Evolutionary conservation across 345 rosid genomes (phyloP), one percentile per base, ranked within the genome.

Genomic region (Salix caprea): DNA sequence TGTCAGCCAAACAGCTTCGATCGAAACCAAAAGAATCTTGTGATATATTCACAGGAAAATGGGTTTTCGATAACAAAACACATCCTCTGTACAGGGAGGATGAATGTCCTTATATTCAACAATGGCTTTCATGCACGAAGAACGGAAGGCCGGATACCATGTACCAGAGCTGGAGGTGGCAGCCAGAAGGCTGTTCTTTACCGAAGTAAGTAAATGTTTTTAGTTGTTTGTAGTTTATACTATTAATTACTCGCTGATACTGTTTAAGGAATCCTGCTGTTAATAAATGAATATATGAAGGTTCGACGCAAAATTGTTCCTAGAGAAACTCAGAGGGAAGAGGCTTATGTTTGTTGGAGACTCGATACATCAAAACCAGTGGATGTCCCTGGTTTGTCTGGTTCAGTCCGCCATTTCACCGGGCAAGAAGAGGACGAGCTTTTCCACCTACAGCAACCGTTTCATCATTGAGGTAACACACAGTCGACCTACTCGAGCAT

Each of bases 271-370:
- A 46, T 14, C 5, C 18, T 46, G 52, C 1, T 46, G 46, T 42
- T 42, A 42, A 42, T 42, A 28, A 28, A 65, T 12, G 14, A 65
- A 65, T 0, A 26, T 65, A 14, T 32, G 26, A 61, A 91, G 92
- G 86, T 90, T 91, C 13, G 78, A 87, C 6, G 81, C 85, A 65
- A 90, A 76, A 74, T 61, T 86, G 69, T 77, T 91, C 67, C 83
- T 91, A 37, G 87, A 86, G 76, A 89, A 90, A 78, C 89, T 89
- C 16, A 60, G 78, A 21, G 89, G 89, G 40, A 91, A 89, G 84
- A 90, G 88, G 85, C 78, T 91, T 13, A 88, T 91, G 86, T 88
- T 86, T 72, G 82, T 87, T 77, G 97, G 97, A 75, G 97, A 91
- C 37, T 91, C 94, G 13, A 72, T 90, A 72, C 86, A 91, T 74